Conservation (phyloP, 208 protist genomes). For the Leishmania gerbilli region DNA sequence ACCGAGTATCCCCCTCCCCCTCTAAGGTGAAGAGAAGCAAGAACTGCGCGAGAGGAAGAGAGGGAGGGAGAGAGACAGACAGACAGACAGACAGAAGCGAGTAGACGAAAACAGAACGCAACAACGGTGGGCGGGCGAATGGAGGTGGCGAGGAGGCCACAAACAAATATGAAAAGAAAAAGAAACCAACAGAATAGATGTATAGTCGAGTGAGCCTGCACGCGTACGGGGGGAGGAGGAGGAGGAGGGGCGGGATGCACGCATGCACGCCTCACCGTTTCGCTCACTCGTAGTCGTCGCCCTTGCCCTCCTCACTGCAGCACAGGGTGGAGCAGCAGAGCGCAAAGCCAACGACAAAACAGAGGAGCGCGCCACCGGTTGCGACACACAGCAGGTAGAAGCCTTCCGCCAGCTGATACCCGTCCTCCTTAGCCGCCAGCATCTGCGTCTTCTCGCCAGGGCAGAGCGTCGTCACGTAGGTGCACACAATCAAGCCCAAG, state of each 20-base stretch:
- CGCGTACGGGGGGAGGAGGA: background rate
- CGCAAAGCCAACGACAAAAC: slow-evolving; percentile 7
- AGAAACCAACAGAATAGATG: background rate
- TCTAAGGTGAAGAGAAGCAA: background rate
- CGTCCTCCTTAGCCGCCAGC: background rate
- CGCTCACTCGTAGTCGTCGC: background rate
- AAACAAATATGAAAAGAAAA: slow-evolving; percentile 4
- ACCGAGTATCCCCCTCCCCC: too few relatives aligned
- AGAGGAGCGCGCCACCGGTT: slow-evolving; percentile 16
- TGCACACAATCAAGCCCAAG: slow-evolving; percentile 14
- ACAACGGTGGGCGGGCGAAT: background rate
- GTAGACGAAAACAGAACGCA: background rate
- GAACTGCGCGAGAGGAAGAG: background rate
- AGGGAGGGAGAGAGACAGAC: background rate
- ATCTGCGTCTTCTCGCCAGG: slow-evolving; percentile 5
- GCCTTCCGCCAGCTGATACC: slow-evolving; percentile 9
- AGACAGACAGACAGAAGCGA: background rate
- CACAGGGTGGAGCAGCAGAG: slow-evolving; percentile 14
- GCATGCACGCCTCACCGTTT: background rate
- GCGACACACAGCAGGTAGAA: slow-evolving; percentile 17
- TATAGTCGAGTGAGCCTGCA: background rate
- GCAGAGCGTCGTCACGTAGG: slow-evolving; percentile 16
- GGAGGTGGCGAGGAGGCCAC: background rate
- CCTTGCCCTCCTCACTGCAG: background rate
- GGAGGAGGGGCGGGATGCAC: background rate